Base-by-base conservation (phyloP, 208 protist species). In the Zelonia costaricensis region DNA sequence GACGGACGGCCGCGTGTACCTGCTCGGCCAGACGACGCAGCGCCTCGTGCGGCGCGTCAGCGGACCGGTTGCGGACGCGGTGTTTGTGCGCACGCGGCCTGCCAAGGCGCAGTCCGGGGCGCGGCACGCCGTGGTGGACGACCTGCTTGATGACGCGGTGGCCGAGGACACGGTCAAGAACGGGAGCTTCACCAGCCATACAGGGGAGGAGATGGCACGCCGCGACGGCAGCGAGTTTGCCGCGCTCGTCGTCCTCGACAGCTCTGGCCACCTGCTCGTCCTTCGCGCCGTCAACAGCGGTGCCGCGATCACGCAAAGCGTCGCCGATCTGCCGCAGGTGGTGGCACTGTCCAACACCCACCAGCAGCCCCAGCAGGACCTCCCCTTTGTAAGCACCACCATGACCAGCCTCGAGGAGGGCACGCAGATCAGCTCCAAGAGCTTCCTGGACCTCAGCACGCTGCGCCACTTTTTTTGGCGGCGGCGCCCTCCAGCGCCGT, bases 11-110 rank as follows among this genome's bases (percentile, higher is more conserved):
- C 74, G 76, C 13, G 43, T 94, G 3, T 62, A 78, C 51, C 28
- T 92, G 28, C 48, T 94, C 8, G 45, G 58, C 20, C 23, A 20
- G 1, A 57, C 64, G 25, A 59, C 69, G 20, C 42, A 35, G 13
- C 73, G 69, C 16, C 44, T 78, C 9, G 67, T 78, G 18, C 69
- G 75, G 15, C 83, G 78, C 4, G 72, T 87, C 22, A 70, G 75
- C 16, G 88, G 88, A 6, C 88, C 88, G 12, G 78, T 95, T 47
- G 76, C 78, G 6, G 88, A 95, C 63, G 30, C 82, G 12, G 56
- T 65, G 10, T 92, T 95, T 72, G 78, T 84, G 20, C 57, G 68
- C 51, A 83, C 71, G 46, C 52, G 35, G 20, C 55, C 38, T 5
- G 48, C 43, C 12, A 43, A 48, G 36, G 33, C 4, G 0, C 55